phyloP scores from a whole-genome alignment of 176 grass and related monocot species.

The Ensete ventricosum region DNA sequence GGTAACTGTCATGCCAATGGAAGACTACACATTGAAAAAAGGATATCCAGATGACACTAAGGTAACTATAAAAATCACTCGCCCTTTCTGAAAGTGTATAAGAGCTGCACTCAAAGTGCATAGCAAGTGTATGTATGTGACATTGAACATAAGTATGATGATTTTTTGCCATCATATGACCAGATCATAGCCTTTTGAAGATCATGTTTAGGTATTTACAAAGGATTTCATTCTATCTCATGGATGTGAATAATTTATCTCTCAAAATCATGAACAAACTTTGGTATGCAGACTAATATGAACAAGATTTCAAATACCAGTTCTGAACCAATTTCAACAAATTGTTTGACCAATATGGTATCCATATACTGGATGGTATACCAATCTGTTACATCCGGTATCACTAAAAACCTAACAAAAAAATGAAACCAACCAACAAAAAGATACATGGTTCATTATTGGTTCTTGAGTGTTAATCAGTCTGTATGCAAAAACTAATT shows the following conservation, averaged over 20 bases:
- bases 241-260: neutral
- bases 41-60: neutral
- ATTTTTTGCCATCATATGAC: neutral
- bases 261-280: neutral
- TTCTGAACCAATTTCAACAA: too few species aligned
- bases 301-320: neutral
- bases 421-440: too few species aligned
- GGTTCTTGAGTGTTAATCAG: too few species aligned
- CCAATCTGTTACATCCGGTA: too few species aligned
- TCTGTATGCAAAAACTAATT: neutral
- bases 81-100: neutral
- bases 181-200: neutral
- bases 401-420: too few species aligned
- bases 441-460: too few species aligned
- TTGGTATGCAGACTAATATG: too few species aligned
- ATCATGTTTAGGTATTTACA: neutral
- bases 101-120: neutral
- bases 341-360: too few species aligned
- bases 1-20: too few species aligned
- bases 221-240: neutral
- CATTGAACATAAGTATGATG: neutral
- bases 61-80: neutral
- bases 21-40: too few species aligned
- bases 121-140: neutral
- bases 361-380: too few species aligned